Conservation (phyloP, 352 stramenopile genomes). For the Phytophthora crassamura region DNA sequence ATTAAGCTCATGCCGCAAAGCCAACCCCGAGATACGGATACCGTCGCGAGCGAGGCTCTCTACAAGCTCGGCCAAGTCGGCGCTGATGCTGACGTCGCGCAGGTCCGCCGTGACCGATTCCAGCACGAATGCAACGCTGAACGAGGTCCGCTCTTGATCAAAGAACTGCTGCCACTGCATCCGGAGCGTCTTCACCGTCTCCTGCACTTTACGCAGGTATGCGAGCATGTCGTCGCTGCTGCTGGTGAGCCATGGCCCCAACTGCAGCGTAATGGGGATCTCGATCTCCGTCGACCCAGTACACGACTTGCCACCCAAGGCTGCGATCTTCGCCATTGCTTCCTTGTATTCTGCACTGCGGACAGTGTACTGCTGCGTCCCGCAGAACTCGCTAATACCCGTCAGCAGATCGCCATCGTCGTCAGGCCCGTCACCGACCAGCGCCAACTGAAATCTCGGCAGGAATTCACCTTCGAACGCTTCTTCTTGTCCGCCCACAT, state of each 20-base stretch:
- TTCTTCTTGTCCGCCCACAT: slow-evolving; percentile 22
- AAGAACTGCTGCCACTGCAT: slow-evolving; percentile 19
- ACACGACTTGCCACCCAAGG: slow-evolving; percentile 10
- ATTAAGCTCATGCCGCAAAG: slow-evolving; percentile 22
- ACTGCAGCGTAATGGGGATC: slow-evolving; percentile 31
- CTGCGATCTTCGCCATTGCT: slow-evolving; percentile 25
- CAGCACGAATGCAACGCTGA: slow-evolving; percentile 34
- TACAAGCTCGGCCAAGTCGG: slow-evolving; percentile 22
- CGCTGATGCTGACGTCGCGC: slow-evolving; percentile 16
- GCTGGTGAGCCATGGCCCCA: slow-evolving; percentile 26
- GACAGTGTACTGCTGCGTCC: slow-evolving; percentile 19
- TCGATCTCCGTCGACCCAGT: slow-evolving; percentile 35
- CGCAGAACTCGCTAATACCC: slow-evolving; percentile 26
- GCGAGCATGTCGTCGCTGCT: slow-evolving; percentile 18
- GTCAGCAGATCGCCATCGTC: slow-evolving; percentile 10
- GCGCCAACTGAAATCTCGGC: slow-evolving; percentile 27
- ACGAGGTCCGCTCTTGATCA: neutral
- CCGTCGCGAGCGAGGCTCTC: slow-evolving; percentile 27
- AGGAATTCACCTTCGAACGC: slow-evolving; percentile 20
- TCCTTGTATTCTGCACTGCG: slow-evolving; percentile 25
- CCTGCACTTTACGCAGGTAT: slow-evolving; percentile 27
- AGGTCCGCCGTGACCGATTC: slow-evolving; percentile 30
- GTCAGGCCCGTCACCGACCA: slow-evolving; percentile 9
- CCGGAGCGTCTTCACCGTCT: slow-evolving; percentile 17
- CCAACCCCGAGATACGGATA: slow-evolving; percentile 23